A percentile compares a stretch with the other conserved stretches of the same genome.
Conservation (phyloP, 164 flowering plant genomes). For the Chimonanthus salicifolius region DNA sequence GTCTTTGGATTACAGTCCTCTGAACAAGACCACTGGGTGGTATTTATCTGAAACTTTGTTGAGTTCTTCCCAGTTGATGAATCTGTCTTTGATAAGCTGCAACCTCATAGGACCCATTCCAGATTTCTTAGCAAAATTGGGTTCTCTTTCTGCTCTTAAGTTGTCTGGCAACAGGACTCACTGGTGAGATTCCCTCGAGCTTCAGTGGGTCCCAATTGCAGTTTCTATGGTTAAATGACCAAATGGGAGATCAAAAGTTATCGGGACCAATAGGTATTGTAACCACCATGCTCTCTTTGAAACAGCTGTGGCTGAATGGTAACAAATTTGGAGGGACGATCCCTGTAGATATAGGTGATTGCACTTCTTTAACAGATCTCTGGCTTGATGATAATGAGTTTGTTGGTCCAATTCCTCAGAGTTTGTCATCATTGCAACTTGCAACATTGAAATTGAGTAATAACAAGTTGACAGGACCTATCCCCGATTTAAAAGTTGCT, state of each 20-base stretch:
- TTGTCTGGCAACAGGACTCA: conserved; percentile 43
- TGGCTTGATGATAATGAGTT: conserved; percentile 53
- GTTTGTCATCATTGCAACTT: conserved; percentile 39
- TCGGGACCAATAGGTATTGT: conserved; percentile 2
- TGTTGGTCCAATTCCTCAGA: conserved; percentile 59
- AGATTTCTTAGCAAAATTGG: conserved; percentile 45
- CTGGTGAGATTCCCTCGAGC: conserved; percentile 54
- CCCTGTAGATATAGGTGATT: conserved; percentile 45
- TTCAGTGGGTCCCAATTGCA: conserved; percentile 26
- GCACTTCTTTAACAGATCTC: conserved; percentile 48
- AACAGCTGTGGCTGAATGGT: conserved; percentile 1
- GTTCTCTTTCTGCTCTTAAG: conserved; percentile 36
- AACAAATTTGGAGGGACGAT: conserved; percentile 56
- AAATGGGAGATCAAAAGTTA: conserved; percentile 19
- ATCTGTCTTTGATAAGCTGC: conserved; percentile 36
- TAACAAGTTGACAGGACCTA: conserved; percentile 53
- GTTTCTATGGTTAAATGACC: conserved; percentile 15
- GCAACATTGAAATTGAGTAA: conserved; percentile 43
- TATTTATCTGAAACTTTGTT: conserved; percentile 34
- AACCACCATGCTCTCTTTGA: not conserved
- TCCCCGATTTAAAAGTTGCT: conserved; percentile 41
- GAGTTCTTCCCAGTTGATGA: conserved; percentile 42
- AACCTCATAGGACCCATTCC: conserved; percentile 62
- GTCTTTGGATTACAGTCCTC: conserved; percentile 57
- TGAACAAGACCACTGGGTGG: conserved; percentile 12